Evolutionary conservation across 768 basidiomycete genomes (phyloP).

Genomic region (Macrocybe gigantea): DNA sequence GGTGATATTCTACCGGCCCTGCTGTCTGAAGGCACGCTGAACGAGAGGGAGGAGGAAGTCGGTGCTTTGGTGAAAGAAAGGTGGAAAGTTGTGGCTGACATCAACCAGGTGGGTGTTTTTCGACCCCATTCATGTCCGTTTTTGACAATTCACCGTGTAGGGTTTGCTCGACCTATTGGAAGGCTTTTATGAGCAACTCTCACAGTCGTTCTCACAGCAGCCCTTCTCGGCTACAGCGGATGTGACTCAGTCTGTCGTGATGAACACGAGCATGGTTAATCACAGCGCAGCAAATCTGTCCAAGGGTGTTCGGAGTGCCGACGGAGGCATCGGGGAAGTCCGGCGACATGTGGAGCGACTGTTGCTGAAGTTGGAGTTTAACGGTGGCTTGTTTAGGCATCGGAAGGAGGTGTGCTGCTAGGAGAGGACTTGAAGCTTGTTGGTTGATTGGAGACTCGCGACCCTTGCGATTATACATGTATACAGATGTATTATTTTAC

Average conservation of each 20-base stretch:
- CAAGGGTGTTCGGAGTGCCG: slow-evolving; percentile 43
- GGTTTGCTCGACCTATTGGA: slow-evolving; percentile 60
- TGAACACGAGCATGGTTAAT: slow-evolving; percentile 52
- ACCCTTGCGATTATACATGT: slow-evolving; percentile 5
- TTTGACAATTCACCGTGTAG: slow-evolving; percentile 28
- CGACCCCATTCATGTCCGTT: background rate
- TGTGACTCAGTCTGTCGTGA: slow-evolving; percentile 62
- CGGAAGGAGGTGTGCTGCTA: slow-evolving; percentile 21
- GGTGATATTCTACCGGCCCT: slow-evolving; percentile 85
- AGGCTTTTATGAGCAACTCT: slow-evolving; percentile 77
- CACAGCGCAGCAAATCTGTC: slow-evolving; percentile 49
- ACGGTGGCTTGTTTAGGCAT: slow-evolving; percentile 59
- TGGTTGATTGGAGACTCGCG: background rate
- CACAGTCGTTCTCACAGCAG: slow-evolving; percentile 71
- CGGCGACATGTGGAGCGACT: slow-evolving; percentile 79
- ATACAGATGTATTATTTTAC: background rate
- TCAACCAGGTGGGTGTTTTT: slow-evolving; percentile 59
- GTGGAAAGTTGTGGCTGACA: slow-evolving; percentile 60
- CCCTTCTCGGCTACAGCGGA: slow-evolving; percentile 58
- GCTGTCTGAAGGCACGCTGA: slow-evolving; percentile 73
- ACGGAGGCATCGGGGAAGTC: slow-evolving; percentile 56
- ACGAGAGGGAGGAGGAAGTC: slow-evolving; percentile 50
- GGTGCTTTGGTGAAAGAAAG: slow-evolving; percentile 73
- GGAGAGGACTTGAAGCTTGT: slow-evolving; percentile 2
- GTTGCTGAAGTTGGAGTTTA: slow-evolving; percentile 79